Evolutionary conservation across 106 monocot genomes (phyloP), one percentile per base, ranked within the genome.

Genomic region (Triglochin maritima): DNA sequence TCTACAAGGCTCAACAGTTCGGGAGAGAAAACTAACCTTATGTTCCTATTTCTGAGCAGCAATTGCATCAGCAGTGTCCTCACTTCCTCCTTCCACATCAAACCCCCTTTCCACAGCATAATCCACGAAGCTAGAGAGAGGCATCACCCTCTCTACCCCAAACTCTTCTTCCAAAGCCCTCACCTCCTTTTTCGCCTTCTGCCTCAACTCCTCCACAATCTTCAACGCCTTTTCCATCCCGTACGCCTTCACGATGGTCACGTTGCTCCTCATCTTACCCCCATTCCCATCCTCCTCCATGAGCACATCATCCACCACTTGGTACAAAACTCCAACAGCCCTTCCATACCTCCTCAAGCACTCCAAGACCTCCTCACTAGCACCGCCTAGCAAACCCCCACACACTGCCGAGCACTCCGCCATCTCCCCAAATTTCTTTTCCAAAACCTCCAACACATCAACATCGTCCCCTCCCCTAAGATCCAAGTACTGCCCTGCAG

Each of bases 391-490:
- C 14, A 86, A 16, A 44, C 79, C 93, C 1, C 93, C 88, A 63
- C 88, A 89, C 43, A 71, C 82, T 7, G 86, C 89, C 4, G 89
- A 93, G 72, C 84, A 86, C 82, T 89, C 84, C 1, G 82, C 89
- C 89, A 93, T 70, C 73, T 82, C 82, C 44, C 89, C 93, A 57
- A 84, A 89, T 76, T 93, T 93, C 84, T 82, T 89, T 63, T 78
- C 80, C 16, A 86, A 41, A 4, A 93, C 78, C 4, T 43, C 7
- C 63, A 87, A 29, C 14, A 75, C 81, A 12, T 78, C 72, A 3
- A 44, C 66, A 46, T 69, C 65, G 17, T 4, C 49, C 45, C 65
- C 51, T n/a, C 78, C 76, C n/a, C 65, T 43, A 16, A 90, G 56
- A 53, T 94, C 89, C 17, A 89, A 75, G 67, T 70, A 72, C 77